Evolutionary conservation across 2,329 filamentous ascomycete genomes (phyloP), one percentile per base, ranked within the genome.

Genomic region (Fusarium phyllophilum): DNA sequence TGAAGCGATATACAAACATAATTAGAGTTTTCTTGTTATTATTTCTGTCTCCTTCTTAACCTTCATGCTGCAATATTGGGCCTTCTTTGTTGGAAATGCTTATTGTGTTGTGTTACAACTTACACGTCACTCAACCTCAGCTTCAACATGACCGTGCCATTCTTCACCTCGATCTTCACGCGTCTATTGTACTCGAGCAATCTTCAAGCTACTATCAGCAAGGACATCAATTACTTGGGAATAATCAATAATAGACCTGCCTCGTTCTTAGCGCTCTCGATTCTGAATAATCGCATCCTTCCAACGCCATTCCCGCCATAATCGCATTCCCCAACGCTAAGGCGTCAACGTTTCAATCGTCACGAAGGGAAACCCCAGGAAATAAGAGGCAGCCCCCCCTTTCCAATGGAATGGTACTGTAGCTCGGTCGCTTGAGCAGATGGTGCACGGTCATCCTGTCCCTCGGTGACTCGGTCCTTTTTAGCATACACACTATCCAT

Each of bases 301-400:
- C 29, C 55, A 52, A 54, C 72, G 63, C 72, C 72, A 62, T 75
- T 62, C 68, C 72, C 72, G 63, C 56, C 52, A 42, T 62, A 55
- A 62, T 48, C 44, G 20, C 55, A 57, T 56, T 48, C 46, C 59
- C 46, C 39, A 24, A 59, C 59, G 51, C 70, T 42, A 62, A 62
- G 72, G 72, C 63, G 72, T 75, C 63, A 62, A 48, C 63, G 48
- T 75, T 74, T 61, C 46, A 42, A 48, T 72, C 52, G 45, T 62
- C 38, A 51, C 39, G 41, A 39, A 63, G 48, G 15, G 39, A 48
- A 48, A 26, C n/a, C 31, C 20, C 26, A 49, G 55, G 55, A 36
- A 46, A 24, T 14, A 57, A 31, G 48, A 52, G 29, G 34, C 49
- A 36, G 46, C 42, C 49, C 73, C 46, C 70, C 60, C 56, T 52